Conservation (phyloP, 108 stramenopile species). For the Chaetoceros tenuissimus region DNA sequence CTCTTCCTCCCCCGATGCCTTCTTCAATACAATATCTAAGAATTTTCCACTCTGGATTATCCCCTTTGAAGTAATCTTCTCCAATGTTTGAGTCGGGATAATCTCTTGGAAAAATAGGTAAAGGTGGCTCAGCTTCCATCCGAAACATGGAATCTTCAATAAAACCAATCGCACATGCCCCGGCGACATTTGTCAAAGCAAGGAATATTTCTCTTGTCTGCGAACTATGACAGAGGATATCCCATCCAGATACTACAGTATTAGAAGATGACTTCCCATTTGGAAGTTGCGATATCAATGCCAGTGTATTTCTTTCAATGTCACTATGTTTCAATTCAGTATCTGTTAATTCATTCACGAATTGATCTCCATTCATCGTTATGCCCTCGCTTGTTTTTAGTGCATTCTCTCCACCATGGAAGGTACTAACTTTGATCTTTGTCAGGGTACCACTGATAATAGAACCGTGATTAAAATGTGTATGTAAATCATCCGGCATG, state of each 20-base stretch:
- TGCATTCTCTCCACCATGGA: not conserved
- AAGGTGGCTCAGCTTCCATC: conserved; percentile 60
- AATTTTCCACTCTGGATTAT: conserved; percentile 15
- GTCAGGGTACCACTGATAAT: conserved; percentile 20
- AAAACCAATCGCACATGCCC: conserved; percentile 62
- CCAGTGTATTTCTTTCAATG: no score
- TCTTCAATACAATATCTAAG: conserved; percentile 36
- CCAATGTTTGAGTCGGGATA: conserved; percentile 57
- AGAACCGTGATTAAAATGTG: no score
- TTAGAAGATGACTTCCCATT: conserved; percentile 8
- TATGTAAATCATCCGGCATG: conserved; percentile 3
- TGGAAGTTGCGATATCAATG: not conserved
- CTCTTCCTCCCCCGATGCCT: conserved; percentile 16
- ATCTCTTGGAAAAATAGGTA: conserved; percentile 68
- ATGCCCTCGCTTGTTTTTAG: no score
- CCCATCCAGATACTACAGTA: conserved; percentile 51
- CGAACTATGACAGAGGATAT: conserved; percentile 39
- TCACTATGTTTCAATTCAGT: conserved; percentile 3
- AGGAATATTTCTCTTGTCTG: conserved; percentile 38
- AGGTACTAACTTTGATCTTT: conserved; percentile 3
- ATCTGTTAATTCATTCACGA: no score
- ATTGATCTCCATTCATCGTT: no score
- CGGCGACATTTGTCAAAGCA: conserved; percentile 26
- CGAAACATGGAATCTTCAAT: conserved; percentile 46
- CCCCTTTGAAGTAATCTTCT: conserved; percentile 42